Evolutionary conservation across 2,329 filamentous ascomycete species (phyloP), one percentile per base, ranked within the genome.

Genomic region (Knoxdaviesia capensis): DNA sequence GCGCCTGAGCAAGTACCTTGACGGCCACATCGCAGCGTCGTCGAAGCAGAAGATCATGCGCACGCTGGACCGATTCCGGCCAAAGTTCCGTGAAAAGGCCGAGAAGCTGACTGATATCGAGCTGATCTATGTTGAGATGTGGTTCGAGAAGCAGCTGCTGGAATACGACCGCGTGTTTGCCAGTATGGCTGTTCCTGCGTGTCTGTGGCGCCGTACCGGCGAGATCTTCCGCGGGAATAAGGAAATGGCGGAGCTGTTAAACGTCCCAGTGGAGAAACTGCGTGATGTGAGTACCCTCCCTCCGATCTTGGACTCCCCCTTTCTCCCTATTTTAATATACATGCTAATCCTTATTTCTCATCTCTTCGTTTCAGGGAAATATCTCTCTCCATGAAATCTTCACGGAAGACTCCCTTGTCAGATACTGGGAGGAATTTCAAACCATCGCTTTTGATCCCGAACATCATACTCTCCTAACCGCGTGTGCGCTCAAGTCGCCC

Each of bases 381-480:
- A 79, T 96, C 48, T 84, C 90, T 8, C 71, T 98, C 39, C 90
- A 98, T 56, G 87, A 98, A 57, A 92, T 98, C 48, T 74, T 98
- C 38, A 86, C 85, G 3, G 90, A 98, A 62, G 85, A 93, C 47
- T 92, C 87, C 36, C 74, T 94, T 46, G 90, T 96, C 43, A 83
- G 84, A 52, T 98, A 98, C 54, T 98, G 90, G 90, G 90, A 98
- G 60, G 94, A 98, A 54, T 98, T 98, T 54, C 87, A 88, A 41
- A 88, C 86, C 5, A 96, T 98, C 52, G 92, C 90, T 7, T 98
- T 98, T 59, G 90, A 98, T 55, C 76, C 80, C 44, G 78, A 75
- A 7, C 90, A 96, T 56, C 94, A 98, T 57, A 92, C 88, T 28
- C 84, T 98, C 53, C 66, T 98, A 50, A 98, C 90, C 28, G 88